These are phyloP conservation scores for Pseudognaphalium luteoalbum DNA, from an alignment of 129 eudicot genomes.

Conservation along the genomic window DNA sequence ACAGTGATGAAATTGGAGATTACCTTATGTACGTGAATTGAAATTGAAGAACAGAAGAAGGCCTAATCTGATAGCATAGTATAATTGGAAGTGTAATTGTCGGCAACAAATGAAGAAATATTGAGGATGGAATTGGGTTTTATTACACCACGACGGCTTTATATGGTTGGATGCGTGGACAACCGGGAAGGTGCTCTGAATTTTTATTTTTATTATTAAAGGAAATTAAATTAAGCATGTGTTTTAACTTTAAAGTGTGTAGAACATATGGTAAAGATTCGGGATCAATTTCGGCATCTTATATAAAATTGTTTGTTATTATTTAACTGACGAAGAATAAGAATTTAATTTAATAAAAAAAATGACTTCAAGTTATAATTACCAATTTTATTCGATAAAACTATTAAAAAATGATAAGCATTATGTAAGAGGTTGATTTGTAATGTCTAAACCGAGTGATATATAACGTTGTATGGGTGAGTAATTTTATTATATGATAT, in stretches of 20 bases:
- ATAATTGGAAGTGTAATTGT: constrained; percentile 1
- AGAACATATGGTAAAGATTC: not conserved
- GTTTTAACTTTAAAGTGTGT: constrained; percentile 1
- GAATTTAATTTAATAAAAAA: no score
- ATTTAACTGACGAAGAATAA: no score
- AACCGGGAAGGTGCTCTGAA: constrained; percentile 27
- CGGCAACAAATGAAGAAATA: constrained; percentile 6
- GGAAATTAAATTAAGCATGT: not conserved
- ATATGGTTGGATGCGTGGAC: constrained; percentile 20
- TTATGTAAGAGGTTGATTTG: not conserved
- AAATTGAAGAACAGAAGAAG: constrained; percentile 14
- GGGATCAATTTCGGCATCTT: not conserved
- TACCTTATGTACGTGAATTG: constrained; percentile 16
- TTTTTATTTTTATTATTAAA: not conserved
- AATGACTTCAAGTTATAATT: no score
- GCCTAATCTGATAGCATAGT: constrained; percentile 3
- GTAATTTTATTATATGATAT: not conserved
- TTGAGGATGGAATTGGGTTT: not conserved
- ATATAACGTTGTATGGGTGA: not conserved
- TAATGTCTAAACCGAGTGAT: not conserved
- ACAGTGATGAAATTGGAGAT: constrained; percentile 2
- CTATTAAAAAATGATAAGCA: no score
- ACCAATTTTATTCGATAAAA: no score
- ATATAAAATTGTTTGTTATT: not conserved
- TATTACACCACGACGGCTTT: constrained; percentile 27